Evolutionary conservation across 495 filamentous ascomycete species (phyloP).

Genomic region (Neurospora sp.): DNA sequence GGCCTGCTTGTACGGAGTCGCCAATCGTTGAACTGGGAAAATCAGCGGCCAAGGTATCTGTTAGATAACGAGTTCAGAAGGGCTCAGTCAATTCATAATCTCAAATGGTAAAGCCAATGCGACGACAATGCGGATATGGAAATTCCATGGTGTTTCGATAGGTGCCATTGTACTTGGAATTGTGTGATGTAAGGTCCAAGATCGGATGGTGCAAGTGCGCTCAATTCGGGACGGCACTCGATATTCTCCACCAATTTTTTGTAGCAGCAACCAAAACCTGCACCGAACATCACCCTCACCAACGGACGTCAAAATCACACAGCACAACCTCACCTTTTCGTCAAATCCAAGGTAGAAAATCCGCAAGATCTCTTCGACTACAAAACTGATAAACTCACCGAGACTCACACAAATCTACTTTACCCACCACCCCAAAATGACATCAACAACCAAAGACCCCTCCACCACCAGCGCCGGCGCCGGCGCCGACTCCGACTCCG

Average conservation of each 20-base stretch:
- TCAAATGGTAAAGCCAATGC: not conserved
- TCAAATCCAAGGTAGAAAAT: not conserved
- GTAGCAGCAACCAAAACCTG: not conserved
- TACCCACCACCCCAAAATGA: not conserved
- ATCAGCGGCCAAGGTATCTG: not conserved
- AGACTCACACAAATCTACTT: not conserved
- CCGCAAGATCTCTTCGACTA: not conserved
- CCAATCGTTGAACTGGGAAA: not conserved
- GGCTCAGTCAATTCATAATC: not conserved
- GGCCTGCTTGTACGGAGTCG: not conserved
- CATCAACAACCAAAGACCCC: not conserved
- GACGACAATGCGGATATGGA: not conserved
- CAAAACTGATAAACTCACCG: not conserved
- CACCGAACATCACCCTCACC: not conserved
- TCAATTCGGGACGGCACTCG: not conserved
- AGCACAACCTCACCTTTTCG: not conserved
- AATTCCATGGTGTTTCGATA: not conserved
- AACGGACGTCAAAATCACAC: not conserved
- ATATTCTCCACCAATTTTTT: not conserved
- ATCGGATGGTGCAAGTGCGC: not conserved
- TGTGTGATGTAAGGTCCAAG: not conserved
- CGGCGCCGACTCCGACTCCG: slow-evolving; percentile 3
- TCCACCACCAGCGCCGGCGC: not conserved
- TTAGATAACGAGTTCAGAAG: not conserved
- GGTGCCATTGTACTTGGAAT: not conserved